Evolutionary conservation across 345 rosid genomes (phyloP).

Genomic region (Pseudoturritis turrita): DNA sequence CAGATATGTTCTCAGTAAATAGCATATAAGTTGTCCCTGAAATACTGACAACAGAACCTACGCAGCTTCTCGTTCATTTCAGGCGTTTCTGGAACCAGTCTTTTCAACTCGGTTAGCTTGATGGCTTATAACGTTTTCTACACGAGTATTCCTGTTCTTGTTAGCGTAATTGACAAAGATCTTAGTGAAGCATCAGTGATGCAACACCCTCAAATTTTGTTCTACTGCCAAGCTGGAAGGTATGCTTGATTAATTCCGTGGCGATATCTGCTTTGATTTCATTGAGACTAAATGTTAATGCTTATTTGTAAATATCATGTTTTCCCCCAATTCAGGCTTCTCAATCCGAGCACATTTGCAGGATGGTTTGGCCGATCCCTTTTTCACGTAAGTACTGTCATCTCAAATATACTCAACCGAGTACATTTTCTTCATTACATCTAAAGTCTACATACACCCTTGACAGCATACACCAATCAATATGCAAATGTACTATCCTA

Average conservation of each 20-base stretch:
- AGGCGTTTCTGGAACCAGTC: conserved; percentile 99
- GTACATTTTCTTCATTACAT: neutral
- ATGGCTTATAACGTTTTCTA: conserved; percentile 99
- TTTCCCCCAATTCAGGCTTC: conserved; percentile 54
- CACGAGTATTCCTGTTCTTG: conserved; percentile 91
- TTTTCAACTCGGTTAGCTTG: conserved; percentile 95
- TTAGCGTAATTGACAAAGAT: conserved; percentile 95
- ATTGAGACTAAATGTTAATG: neutral
- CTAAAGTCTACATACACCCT: neutral
- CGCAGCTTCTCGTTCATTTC: conserved; percentile 96
- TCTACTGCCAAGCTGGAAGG: conserved; percentile 99
- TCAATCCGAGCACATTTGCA: conserved; percentile 97
- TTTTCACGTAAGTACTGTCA: conserved; percentile 64
- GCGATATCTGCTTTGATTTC: neutral
- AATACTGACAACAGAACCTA: conserved; percentile 40
- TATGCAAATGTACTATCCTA: neutral
- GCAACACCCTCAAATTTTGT: conserved; percentile 97
- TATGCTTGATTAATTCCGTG: conserved; percentile 14
- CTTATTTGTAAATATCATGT: neutral
- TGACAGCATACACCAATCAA: neutral
- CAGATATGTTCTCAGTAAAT: neutral
- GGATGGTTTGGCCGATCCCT: conserved; percentile 99
- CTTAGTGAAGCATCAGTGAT: conserved; percentile 85
- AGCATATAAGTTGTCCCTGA: neutral
- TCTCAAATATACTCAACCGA: neutral